A percentile compares a stretch with the other conserved stretches of the same genome.
Conservation (phyloP, 495 filamentous ascomycete genomes). For the Aspergillus avenaceus region DNA sequence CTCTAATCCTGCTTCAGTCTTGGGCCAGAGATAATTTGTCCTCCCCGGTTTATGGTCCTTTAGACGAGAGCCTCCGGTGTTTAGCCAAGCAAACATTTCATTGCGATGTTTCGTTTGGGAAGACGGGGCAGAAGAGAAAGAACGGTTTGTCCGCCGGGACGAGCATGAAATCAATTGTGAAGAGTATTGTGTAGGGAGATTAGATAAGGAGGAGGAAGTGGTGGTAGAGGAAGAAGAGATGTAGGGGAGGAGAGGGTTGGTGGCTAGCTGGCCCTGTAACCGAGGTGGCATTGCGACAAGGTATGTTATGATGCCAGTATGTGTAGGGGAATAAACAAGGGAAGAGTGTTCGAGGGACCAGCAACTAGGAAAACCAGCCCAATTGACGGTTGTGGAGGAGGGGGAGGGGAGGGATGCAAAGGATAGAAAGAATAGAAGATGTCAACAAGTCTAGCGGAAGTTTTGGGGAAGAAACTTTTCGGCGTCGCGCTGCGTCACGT, state of each 20-base stretch:
- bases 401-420: conserved; percentile 10
- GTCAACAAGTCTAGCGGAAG: background rate
- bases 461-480: conserved; percentile 38
- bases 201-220: conserved; percentile 10
- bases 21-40: conserved; percentile 66
- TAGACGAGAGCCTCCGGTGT: conserved; percentile 50
- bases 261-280: conserved; percentile 37
- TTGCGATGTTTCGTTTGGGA: conserved; percentile 47
- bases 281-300: conserved; percentile 38
- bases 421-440: conserved; percentile 5
- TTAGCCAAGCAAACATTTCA: conserved; percentile 66
- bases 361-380: background rate
- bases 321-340: background rate
- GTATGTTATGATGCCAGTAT: background rate
- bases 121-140: conserved; percentile 46
- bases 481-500: conserved; percentile 22
- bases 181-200: conserved; percentile 5
- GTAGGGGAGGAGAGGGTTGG: conserved; percentile 37
- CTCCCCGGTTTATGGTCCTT: conserved; percentile 51
- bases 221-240: conserved; percentile 25
- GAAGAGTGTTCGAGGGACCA: background rate
- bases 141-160: conserved; percentile 20
- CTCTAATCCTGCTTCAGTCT: too few relatives aligned
- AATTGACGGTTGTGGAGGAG: conserved; percentile 20
- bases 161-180: conserved; percentile 14